These are phyloP conservation scores for Cornus kousa DNA, from an alignment of 148 eudicot species.

Conservation along the genomic window DNA sequence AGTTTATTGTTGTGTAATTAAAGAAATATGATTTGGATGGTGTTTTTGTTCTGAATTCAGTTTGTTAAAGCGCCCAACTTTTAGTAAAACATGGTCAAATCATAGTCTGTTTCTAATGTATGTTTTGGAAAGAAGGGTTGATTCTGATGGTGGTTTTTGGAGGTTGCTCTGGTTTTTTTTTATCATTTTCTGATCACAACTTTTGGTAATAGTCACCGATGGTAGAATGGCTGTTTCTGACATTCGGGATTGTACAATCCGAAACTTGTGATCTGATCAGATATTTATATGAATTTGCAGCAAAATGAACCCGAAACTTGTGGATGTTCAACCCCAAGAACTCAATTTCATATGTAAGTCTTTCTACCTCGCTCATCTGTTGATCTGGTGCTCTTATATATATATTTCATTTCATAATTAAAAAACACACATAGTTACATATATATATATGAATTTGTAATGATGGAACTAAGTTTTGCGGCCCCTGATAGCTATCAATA, in stretches of 20 bases:
- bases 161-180: too few relatives aligned
- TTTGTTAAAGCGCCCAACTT: too few relatives aligned
- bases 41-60: neutral
- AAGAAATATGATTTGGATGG: neutral
- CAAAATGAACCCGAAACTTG: constrained; percentile 43
- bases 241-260: too few relatives aligned
- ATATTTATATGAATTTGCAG: neutral
- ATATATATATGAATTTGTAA: neutral
- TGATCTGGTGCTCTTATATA: neutral
- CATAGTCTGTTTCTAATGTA: too few relatives aligned
- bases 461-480: neutral
- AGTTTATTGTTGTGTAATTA: too few relatives aligned
- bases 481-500: neutral
- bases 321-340: constrained; percentile 66
- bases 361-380: constrained; percentile 3
- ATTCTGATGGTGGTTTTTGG: neutral
- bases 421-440: too few relatives aligned
- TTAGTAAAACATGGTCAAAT: neutral
- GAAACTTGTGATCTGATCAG: too few relatives aligned
- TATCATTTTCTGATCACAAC: too few relatives aligned
- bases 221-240: too few relatives aligned
- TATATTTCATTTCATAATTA: neutral
- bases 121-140: too few relatives aligned
- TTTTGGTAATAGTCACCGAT: too few relatives aligned
- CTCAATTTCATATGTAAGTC: constrained; percentile 48